Base-by-base conservation (phyloP, 768 basidiomycete genomes). In the Leccinum barrowsii region DNA sequence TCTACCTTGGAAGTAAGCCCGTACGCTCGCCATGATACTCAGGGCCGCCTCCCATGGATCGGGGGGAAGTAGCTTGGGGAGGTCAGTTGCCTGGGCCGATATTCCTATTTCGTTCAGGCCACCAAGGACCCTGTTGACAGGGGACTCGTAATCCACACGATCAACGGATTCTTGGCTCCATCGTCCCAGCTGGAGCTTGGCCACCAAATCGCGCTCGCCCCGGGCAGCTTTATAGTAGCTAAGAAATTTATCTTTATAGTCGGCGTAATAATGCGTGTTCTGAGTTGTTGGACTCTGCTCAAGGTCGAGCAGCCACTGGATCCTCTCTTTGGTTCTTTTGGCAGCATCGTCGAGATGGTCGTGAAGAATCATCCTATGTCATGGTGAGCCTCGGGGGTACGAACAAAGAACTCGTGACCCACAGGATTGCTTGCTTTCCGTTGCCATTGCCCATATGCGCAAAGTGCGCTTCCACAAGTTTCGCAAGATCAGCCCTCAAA, bases 1-100 rank as follows among this genome's bases (percentile, higher is more conserved):
- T 30, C 19, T 64, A 87, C 89, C 88, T 77, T 89, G 85, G 69
- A 89, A 90, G 62, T 90, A 89, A 0, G 85, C 87, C 4, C 86
- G 76, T 1, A 89, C 85, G 56, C 84, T 80, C 0, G 86, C 85
- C 86, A 90, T 89, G 63, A 90, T 86, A 4, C 70, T 63, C n/a
- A 90, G 62, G 0, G 84, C 83, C 0, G 80, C 78, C 42, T 84
- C 85, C 75, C 77, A 79, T 2, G 72, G 72, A 58, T 87, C 85
- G 0, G 75, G 57, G 0, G 81, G 78, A 3, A 85, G 73, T 0
- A 89, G 63, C 62, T 77, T 83, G 0, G 77, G 62, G 0, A 89
- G 61, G 54, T 85, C 82, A 3, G 70, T 70, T 0, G 77, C 67
- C 37, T 74, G 70, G 3, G 73, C 76, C 0, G 58, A 11, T 12